Percentiles rank a stretch among this genome's conserved stretches.
Conservation (phyloP, 129 eudicot genomes). For the Ambrosia trifida region DNA sequence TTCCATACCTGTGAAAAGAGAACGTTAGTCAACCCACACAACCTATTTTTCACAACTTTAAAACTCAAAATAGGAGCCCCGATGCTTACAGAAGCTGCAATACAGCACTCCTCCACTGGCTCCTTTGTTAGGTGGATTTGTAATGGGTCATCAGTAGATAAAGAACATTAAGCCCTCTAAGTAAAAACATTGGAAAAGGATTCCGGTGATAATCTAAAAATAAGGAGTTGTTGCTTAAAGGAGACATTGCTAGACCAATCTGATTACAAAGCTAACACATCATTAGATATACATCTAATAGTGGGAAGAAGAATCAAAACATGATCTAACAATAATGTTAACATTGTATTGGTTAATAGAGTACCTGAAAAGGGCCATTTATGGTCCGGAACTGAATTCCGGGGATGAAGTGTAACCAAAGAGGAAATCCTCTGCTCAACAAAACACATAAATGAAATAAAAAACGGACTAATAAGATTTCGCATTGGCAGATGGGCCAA, state of each 20-base stretch:
- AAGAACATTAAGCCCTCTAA: slow-evolving; percentile 96
- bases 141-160: slow-evolving; percentile 95
- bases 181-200: slow-evolving; percentile 90
- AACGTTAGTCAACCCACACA: background rate
- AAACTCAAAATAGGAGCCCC: background rate
- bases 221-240: slow-evolving; percentile 97
- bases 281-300: slow-evolving; percentile 1
- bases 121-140: slow-evolving; percentile 98
- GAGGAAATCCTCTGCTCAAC: no score
- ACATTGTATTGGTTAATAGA: background rate
- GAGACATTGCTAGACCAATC: slow-evolving; percentile 99
- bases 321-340: background rate
- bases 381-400: slow-evolving; percentile 78
- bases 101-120: slow-evolving; percentile 99
- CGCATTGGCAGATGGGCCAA: no score
- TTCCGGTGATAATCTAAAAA: slow-evolving; percentile 95
- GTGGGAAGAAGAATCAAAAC: no score
- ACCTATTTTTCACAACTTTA: background rate
- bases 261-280: slow-evolving; percentile 35
- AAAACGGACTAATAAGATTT: no score
- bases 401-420: no score
- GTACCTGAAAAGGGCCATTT: slow-evolving; percentile 68
- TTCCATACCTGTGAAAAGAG: slow-evolving; percentile 77
- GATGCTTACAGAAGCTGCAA: slow-evolving; percentile 94
- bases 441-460: no score